Evolutionary conservation across 2,329 filamentous ascomycete genomes (phyloP).

Genomic region (Aspergillus sojae): DNA sequence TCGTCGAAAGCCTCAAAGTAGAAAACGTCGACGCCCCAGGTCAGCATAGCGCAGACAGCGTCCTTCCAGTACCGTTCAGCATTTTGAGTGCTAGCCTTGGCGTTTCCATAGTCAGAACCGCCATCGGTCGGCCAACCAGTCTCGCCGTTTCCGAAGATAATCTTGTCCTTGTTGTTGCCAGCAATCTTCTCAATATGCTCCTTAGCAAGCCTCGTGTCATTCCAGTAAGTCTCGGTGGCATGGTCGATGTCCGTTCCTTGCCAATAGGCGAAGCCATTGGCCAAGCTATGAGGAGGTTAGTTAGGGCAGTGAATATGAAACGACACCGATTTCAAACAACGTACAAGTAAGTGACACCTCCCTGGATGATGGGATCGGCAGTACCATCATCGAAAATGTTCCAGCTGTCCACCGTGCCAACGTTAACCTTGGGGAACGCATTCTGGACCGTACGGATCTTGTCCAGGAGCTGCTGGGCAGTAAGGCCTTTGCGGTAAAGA

Average conservation of each 20-base stretch:
- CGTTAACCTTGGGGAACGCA: conserved; percentile 57
- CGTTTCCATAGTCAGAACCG: conserved; percentile 63
- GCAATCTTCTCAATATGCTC: conserved; percentile 63
- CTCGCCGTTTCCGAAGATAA: conserved; percentile 71
- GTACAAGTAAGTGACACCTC: conserved; percentile 62
- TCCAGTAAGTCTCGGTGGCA: conserved; percentile 65
- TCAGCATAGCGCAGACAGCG: conserved; percentile 65
- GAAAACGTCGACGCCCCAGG: conserved; percentile 70
- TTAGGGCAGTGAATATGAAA: background rate
- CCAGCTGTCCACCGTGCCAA: conserved; percentile 73
- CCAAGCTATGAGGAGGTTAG: conserved; percentile 46
- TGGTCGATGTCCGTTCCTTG: conserved; percentile 63
- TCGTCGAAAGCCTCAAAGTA: conserved; percentile 76
- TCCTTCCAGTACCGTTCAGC: conserved; percentile 63
- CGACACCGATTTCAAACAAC: conserved; percentile 16
- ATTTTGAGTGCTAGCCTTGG: conserved; percentile 62
- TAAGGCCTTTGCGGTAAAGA: conserved; percentile 70
- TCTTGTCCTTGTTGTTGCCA: conserved; percentile 53
- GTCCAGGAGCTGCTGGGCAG: conserved; percentile 59
- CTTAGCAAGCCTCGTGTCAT: conserved; percentile 68
- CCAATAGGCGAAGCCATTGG: conserved; percentile 75
- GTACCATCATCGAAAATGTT: conserved; percentile 72
- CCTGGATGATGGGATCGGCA: conserved; percentile 63
- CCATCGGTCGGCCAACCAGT: conserved; percentile 66
- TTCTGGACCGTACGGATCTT: conserved; percentile 66